Conservation (phyloP, 1,139 yeast species). For the Debaryomyces subglobosus region DNA sequence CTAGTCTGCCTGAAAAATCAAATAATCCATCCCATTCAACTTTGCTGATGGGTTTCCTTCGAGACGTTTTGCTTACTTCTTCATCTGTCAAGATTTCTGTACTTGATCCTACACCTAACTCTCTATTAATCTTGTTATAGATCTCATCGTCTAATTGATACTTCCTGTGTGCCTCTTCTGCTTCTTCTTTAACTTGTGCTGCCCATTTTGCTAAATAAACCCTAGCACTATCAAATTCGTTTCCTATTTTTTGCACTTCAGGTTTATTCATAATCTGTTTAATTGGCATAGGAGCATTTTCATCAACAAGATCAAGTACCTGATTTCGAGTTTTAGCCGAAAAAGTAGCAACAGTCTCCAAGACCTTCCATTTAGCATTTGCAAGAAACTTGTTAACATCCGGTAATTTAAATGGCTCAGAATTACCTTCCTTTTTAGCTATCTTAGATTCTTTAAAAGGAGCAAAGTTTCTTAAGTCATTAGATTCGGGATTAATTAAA, state of each 20-base stretch:
- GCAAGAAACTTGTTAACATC: slow-evolving; percentile 55
- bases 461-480: slow-evolving; percentile 76
- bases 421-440: slow-evolving; percentile 22
- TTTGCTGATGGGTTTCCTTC: slow-evolving; percentile 64
- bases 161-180: slow-evolving; percentile 68
- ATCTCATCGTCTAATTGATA: slow-evolving; percentile 65
- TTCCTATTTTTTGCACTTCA: slow-evolving; percentile 77
- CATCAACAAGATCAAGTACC: slow-evolving; percentile 60
- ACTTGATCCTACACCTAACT: slow-evolving; percentile 73
- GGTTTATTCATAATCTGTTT: slow-evolving; percentile 70
- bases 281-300: slow-evolving; percentile 67
- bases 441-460: slow-evolving; percentile 48
- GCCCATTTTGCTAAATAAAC: slow-evolving; percentile 98
- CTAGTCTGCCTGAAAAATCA: slow-evolving; percentile 74
- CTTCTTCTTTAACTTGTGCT: slow-evolving; percentile 89
- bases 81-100: slow-evolving; percentile 55
- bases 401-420: slow-evolving; percentile 33
- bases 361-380: slow-evolving; percentile 81
- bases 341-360: slow-evolving; percentile 83
- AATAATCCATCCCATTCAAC: slow-evolving; percentile 89
- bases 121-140: slow-evolving; percentile 61
- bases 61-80: slow-evolving; percentile 61
- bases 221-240: slow-evolving; percentile 90
- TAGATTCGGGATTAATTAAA: slow-evolving; percentile 78
- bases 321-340: slow-evolving; percentile 70